Evolutionary conservation across 2,329 filamentous ascomycete species (phyloP), one percentile per base, ranked within the genome.

Genomic region (Verticillium tricorpus): DNA sequence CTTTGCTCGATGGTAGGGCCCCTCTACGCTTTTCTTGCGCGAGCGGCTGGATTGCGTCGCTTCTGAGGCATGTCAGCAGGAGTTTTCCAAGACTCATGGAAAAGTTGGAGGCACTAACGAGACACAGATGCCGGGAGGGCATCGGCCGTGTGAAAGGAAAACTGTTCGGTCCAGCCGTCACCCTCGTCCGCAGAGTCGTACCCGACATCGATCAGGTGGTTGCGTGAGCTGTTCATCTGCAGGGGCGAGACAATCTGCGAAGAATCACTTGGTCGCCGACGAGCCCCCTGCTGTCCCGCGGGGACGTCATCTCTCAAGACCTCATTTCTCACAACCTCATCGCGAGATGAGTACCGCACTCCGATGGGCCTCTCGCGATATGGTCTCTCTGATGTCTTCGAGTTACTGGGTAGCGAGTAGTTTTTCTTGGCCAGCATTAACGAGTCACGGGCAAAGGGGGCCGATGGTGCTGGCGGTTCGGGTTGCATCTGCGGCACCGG

Each of bases 341-440:
- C 45, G 2, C 9, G 45, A 7, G 45, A 12, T 7, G 45, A 50
- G 25, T 25, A 50, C 3, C 45, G 19, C 45, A 9, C 22, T n/a
- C 14, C 45, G 9, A 3, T 14, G 8, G 7, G n/a, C 45, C 14
- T 50, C n/a, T n/a, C 17, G 22, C 45, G 45, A 22, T 50, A n/a
- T 11, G 28, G 28, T 9, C 37, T 35, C 12, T 55, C 45, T 1
- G 40, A 14, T 15, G 58, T 59, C 31, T 45, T 59, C 39, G 31
- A 55, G 61, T 3, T 56, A 22, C 62, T 57, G 3, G 64, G 64
- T 37, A 65, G 50, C 25, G 64, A 65, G 22, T 66, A 66, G n/a
- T 65, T 65, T 17, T 63, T 61, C 37, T 67, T 69, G 5, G 66
- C 65, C 11, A 69, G 59, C 28, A 67, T 55, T n/a, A 68, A 63